Conservation (phyloP, 2,329 filamentous ascomycete genomes). For the Diplocarpon mali region DNA sequence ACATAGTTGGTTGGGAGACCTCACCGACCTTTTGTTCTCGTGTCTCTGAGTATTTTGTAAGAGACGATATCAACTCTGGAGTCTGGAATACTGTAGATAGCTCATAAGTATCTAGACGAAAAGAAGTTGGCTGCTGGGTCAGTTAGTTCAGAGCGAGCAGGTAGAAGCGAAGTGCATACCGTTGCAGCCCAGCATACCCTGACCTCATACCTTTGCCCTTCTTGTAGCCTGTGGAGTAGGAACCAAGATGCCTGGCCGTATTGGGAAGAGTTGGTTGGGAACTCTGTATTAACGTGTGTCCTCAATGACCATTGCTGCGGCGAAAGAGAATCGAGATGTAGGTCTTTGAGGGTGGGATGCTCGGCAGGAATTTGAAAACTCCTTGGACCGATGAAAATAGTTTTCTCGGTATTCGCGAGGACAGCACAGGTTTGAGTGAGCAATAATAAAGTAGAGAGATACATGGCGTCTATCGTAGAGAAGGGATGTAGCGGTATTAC, state of each 20-base stretch:
- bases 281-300: slow-evolving; percentile 54
- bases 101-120: slow-evolving; percentile 56
- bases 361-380: slow-evolving; percentile 42
- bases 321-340: slow-evolving; percentile 55
- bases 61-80: slow-evolving; percentile 51
- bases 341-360: slow-evolving; percentile 44
- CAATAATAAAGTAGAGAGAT: slow-evolving; percentile 13
- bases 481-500: too few species aligned
- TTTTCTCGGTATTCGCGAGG: slow-evolving; percentile 78
- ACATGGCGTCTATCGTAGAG: slow-evolving; percentile 4
- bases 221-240: slow-evolving; percentile 57
- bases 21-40: slow-evolving; percentile 30
- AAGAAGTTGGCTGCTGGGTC: slow-evolving; percentile 72
- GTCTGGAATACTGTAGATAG: slow-evolving; percentile 50
- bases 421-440: slow-evolving; percentile 16
- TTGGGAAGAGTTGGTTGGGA: slow-evolving; percentile 44
- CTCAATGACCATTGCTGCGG: slow-evolving; percentile 45
- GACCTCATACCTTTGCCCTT: slow-evolving; percentile 74
- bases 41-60: slow-evolving; percentile 49
- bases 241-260: slow-evolving; percentile 65
- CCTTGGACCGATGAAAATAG: slow-evolving; percentile 69
- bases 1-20: slow-evolving; percentile 9
- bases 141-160: slow-evolving; percentile 4
- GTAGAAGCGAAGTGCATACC: slow-evolving; percentile 43
- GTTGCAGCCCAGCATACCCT: slow-evolving; percentile 89